Conservation (phyloP, 179 eudicot genomes). For the Vitellaria paradoxa region DNA sequence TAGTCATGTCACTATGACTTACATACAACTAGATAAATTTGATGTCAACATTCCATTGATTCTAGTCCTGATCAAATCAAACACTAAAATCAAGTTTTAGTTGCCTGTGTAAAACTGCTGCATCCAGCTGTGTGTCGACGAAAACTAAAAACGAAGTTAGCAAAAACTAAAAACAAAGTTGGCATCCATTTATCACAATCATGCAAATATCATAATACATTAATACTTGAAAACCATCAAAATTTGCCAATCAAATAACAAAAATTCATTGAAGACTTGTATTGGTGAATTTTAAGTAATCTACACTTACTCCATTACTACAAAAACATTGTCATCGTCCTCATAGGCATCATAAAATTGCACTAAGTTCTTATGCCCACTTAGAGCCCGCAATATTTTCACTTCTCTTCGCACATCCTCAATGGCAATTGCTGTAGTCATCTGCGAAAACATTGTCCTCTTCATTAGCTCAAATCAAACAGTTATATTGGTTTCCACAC, state of each 20-base stretch:
- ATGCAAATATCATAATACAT: no score
- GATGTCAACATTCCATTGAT: not conserved
- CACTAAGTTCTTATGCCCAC: slow-evolving; percentile 74
- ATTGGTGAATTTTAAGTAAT: not conserved
- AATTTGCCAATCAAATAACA: no score
- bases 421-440: slow-evolving; percentile 84
- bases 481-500: not conserved
- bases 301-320: slow-evolving; percentile 85
- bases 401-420: slow-evolving; percentile 92
- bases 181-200: no score
- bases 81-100: not conserved
- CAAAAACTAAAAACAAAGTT: not conserved
- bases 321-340: slow-evolving; percentile 78
- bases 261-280: no score
- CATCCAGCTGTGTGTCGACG: no score
- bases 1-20: not conserved
- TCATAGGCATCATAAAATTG: slow-evolving; percentile 85
- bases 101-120: no score
- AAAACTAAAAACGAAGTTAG: not conserved
- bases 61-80: not conserved
- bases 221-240: no score
- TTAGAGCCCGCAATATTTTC: slow-evolving; percentile 71
- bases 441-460: slow-evolving; percentile 33
- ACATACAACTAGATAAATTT: not conserved
- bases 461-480: not conserved